Base-by-base conservation (phyloP, 805 yeast species). In the Yamadazyma philogaea region DNA sequence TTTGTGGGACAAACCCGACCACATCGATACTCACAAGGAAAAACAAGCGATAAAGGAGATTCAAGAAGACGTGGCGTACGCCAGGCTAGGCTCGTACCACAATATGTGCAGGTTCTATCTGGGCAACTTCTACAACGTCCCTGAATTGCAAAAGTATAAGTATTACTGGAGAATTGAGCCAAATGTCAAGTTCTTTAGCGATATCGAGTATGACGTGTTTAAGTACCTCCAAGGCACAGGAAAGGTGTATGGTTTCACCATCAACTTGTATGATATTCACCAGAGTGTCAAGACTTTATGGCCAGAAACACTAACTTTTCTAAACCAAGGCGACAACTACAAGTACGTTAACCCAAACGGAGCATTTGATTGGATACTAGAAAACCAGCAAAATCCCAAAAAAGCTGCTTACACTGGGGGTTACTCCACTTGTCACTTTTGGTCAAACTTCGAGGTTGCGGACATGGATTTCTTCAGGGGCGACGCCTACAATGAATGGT, bases 131-230 rank as follows among this genome's bases (percentile, higher is more conserved):
- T 84, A 74, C 56, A 72, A 82, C 38, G 77, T 83, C 47, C 85
- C 85, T 10, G 72, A 77, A 43, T 58, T 87, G 56, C 65, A 71
- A 45, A 68, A 84, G 45, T 82, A 73, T 63, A 74, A 70, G 51
- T 87, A 82, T 63, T 84, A 83, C 56, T 87, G 95, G 96, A 68
- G 96, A 47, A 69, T 87, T 37, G 95, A 87, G 61, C 95, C 95
- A 6, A 66, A 66, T 27, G 86, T 87, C 1, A 69, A 73, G 20
- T 85, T 82, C 55, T 84, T 68, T 55, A 80, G 87, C 54, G 78
- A 81, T 41, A 63, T 87, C 33, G 77, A 84, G 42, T 87, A 87
- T 56, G 95, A 87, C 52, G 81, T 85, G 8, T 85, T 85, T 68
- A 80, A 78, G 53, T 84, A 82, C 59, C 74, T 85, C 83, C 78